Base-by-base conservation (phyloP, 129 eudicot species). In the Flaveria sonorensis region DNA sequence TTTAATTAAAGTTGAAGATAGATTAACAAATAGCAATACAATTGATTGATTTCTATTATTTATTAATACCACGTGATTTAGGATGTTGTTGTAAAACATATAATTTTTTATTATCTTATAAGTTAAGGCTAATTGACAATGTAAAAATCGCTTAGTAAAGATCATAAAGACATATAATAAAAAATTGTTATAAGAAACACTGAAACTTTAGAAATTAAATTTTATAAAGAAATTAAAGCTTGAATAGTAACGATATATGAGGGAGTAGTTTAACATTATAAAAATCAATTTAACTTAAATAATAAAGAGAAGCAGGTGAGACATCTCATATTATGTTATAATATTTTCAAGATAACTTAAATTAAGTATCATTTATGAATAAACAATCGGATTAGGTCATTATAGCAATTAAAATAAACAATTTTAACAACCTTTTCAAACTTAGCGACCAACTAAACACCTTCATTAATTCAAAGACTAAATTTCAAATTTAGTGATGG, bases 1-100 rank as follows among this genome's bases (percentile, higher is more conserved):
- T 77, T 83, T 82, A 64, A 65, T 70, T 78, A 82, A 43, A 85
- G 80, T 75, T 53, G 74, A 75, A 65, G 85, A 82, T 63, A 71
- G 68, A 40, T 80, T 23, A 68, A 67, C 53, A 45, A 55, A 65
- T 23, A 68, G 56, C 63, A 45, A 55, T 73, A 23, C 42, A 53
- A 73, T 24, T 26, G n/a, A 64, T 53, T 15, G 13, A 23, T 64
- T 23, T 9, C 0, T 59, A 16, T 63, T 79, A 72, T 63, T 64
- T 64, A 36, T 36, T 72, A 72, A 63, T 24, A 63, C 46, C 69
- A 63, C 46, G 69, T 63, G 69, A 63, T 63, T 61, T 5, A 2
- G 21, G 69, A 13, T 63, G 46, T 43, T 30, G 16, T 59, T 59
- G 65, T 21, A 59, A 59, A 10, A 21, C 23, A 59, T 59, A 21